These are phyloP conservation scores for Clitopilus passeckerianus DNA, from an alignment of 768 basidiomycete genomes.

Conservation along the genomic window DNA sequence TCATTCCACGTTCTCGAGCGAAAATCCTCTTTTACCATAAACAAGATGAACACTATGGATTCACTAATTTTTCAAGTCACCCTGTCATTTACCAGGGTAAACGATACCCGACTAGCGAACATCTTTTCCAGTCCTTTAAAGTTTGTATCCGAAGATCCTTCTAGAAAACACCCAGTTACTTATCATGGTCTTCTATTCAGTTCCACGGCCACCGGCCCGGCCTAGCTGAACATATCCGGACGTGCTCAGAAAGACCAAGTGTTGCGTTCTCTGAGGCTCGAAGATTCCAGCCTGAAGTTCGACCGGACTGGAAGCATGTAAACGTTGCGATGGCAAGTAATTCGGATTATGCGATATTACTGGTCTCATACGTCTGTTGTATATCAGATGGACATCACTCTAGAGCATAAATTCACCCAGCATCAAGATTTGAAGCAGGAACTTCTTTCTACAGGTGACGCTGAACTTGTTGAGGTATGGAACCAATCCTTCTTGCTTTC, in stretches of 20 bases:
- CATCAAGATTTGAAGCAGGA: constrained; percentile 53
- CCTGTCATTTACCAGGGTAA: constrained; percentile 57
- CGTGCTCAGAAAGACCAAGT: constrained; percentile 56
- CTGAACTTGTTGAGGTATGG: constrained; percentile 62
- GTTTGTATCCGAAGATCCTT: constrained; percentile 23
- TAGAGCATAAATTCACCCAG: constrained; percentile 70
- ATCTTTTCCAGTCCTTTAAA: constrained; percentile 74
- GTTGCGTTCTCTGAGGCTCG: constrained; percentile 66
- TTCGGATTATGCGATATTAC: not conserved
- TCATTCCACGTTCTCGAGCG: constrained; percentile 19
- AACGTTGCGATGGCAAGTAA: constrained; percentile 55
- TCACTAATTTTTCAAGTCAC: constrained; percentile 72
- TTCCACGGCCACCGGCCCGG: constrained; percentile 56
- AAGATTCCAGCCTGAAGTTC: constrained; percentile 54
- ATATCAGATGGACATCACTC: constrained; percentile 59
- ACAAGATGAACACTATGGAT: constrained; percentile 59
- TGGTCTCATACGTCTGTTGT: not conserved
- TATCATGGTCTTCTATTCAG: constrained; percentile 24
- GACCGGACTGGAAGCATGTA: constrained; percentile 64
- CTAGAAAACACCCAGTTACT: not conserved
- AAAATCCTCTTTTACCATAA: constrained; percentile 63
- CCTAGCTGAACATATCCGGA: constrained; percentile 66
- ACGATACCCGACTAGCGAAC: constrained; percentile 71
- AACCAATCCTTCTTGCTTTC: not conserved
- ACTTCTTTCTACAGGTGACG: constrained; percentile 61